Evolutionary conservation across 2,329 filamentous ascomycete species (phyloP).

Genomic region (Verticillium isaacii): DNA sequence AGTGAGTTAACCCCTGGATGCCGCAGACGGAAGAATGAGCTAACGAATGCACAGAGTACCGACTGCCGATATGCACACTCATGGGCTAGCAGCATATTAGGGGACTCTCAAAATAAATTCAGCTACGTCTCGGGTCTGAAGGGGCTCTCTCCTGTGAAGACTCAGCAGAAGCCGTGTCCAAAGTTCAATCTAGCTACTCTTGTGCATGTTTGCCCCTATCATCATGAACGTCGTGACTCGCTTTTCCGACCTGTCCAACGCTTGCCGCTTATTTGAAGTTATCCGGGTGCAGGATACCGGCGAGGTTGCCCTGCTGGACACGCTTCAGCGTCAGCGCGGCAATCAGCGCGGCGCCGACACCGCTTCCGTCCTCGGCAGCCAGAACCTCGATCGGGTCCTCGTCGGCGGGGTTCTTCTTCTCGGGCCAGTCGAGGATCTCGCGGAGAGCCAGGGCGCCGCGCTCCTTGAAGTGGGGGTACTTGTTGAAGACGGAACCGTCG

Average conservation of each 20-base stretch:
- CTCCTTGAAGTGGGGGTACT: constrained; percentile 97
- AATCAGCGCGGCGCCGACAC: constrained; percentile 95
- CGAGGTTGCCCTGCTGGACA: constrained; percentile 57
- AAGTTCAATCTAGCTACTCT: background rate
- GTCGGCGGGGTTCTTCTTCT: constrained; percentile 61
- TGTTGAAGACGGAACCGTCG: constrained; percentile 97
- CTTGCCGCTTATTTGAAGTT: constrained; percentile 43
- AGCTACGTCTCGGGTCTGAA: background rate
- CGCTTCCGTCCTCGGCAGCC: constrained; percentile 90
- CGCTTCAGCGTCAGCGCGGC: constrained; percentile 67
- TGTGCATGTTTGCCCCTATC: constrained; percentile 7
- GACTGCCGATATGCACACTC: constrained; percentile 69
- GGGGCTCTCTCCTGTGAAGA: background rate
- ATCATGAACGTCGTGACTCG: constrained; percentile 2
- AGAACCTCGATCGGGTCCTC: constrained; percentile 85
- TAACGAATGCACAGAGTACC: constrained; percentile 51
- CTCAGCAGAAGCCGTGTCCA: background rate
- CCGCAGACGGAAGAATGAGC: background rate
- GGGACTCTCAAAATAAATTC: background rate
- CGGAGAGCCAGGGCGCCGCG: constrained; percentile 84
- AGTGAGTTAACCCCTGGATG: constrained; percentile 37
- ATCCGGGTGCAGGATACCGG: constrained; percentile 61
- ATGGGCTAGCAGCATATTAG: constrained; percentile 45
- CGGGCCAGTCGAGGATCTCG: constrained; percentile 93
- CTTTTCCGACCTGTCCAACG: background rate